Conservation (phyloP, 108 stramenopile genomes). For the Fragilariopsis cylindrus region DNA sequence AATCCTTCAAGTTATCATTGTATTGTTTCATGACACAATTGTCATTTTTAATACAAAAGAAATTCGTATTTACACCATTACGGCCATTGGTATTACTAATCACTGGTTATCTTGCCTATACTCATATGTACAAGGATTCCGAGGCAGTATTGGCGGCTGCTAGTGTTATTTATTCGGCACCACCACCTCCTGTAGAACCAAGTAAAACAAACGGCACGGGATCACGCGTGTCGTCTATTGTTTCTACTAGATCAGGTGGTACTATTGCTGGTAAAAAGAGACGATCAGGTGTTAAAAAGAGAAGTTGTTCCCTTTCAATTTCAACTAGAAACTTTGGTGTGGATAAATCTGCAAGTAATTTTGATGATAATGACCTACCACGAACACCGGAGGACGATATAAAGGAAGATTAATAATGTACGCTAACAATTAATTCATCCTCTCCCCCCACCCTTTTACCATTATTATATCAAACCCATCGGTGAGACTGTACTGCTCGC, state of each 20-base stretch:
- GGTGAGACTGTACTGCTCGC: no score
- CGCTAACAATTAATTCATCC: conserved; percentile 2
- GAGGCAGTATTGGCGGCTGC: not conserved
- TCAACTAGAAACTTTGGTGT: not conserved
- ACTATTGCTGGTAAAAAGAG: no score
- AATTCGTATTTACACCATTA: conserved; percentile 1
- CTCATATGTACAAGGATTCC: not conserved
- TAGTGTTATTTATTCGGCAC: not conserved
- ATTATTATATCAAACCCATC: not conserved
- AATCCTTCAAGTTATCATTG: conserved; percentile 13
- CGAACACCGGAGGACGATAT: not conserved
- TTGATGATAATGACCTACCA: no score
- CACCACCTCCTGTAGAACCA: not conserved
- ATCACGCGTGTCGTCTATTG: no score
- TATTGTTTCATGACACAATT: conserved; percentile 19
- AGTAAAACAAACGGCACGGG: not conserved
- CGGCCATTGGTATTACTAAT: not conserved
- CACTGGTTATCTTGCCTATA: not conserved
- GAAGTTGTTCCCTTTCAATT: not conserved
- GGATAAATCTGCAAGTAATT: not conserved
- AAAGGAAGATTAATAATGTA: no score
- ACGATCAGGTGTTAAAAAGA: not conserved
- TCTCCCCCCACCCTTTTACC: no score
- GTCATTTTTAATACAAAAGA: conserved; percentile 11
- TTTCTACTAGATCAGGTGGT: no score